phyloP scores from a whole-genome alignment of 805 yeast genomes.

The Candida anglica region DNA sequence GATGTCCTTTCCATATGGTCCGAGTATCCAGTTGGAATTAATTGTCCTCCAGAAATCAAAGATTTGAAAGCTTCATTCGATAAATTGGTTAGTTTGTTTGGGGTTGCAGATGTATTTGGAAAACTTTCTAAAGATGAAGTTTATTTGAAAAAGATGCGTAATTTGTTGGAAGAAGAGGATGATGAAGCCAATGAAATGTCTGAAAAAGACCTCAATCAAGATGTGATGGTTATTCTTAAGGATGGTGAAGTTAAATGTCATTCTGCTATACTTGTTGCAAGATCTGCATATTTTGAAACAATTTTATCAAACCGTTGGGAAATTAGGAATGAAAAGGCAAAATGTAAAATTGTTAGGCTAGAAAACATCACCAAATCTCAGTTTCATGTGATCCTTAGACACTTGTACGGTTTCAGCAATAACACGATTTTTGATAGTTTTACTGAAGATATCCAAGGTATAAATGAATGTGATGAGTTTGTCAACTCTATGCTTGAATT shows the following conservation, averaged over 20 bases:
- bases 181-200: no score
- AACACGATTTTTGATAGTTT: conserved; percentile 33
- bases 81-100: conserved; percentile 15
- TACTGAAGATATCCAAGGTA: conserved; percentile 10
- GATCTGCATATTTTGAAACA: conserved; percentile 64
- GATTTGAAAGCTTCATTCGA: conserved; percentile 24
- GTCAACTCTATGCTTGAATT: conserved; percentile 54
- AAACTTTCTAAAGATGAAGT: conserved; percentile 14
- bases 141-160: conserved; percentile 12
- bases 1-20: conserved; percentile 44
- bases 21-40: conserved; percentile 18
- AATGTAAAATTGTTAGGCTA: conserved; percentile 32
- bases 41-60: conserved; percentile 25
- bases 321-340: no score
- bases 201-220: conserved; percentile 18
- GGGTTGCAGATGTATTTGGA: conserved; percentile 22
- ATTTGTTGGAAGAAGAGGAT: conserved; percentile 9
- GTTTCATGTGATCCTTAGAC: conserved; percentile 48
- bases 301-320: conserved; percentile 56
- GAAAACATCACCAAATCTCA: conserved; percentile 35
- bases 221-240: conserved; percentile 42
- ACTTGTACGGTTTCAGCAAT: conserved; percentile 54
- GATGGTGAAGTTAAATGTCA: conserved; percentile 48
- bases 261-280: conserved; percentile 47
- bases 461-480: conserved; percentile 34